Base-by-base conservation (phyloP, 768 basidiomycete species). In the Agaricus sinodeliciosus region DNA sequence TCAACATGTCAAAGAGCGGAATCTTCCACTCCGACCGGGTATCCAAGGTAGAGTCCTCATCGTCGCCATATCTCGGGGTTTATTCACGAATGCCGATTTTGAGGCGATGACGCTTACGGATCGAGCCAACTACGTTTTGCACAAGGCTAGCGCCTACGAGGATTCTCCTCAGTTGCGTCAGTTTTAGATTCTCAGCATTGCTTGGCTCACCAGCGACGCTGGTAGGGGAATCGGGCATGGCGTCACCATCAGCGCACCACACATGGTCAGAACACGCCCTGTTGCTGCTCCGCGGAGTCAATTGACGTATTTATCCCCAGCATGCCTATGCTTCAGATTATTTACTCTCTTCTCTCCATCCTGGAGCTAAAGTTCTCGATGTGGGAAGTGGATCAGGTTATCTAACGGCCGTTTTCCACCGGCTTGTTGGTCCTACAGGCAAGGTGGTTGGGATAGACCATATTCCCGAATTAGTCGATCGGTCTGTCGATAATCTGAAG, bases 171-270 rank as follows among this genome's bases (percentile, higher is more conserved):
- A 88, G 84, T 86, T 64, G 59, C 66, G 69, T 54, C 39, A 45
- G 9, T 31, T 55, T 44, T 11, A 31, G 44, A 42, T 43, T 6
- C 26, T 15, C n/a, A 11, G 27, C 5, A 34, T 15, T 19, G 26
- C 46, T 43, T 35, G 41, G 39, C 49, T 56, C 18, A 36, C 27
- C 37, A 39, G 15, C 11, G 18, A 34, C 28, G 39, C n/a, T 55
- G 55, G 34, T 60, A 89, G 88, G 64, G 55, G 74, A 15, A 93
- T 94, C 48, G 87, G 89, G 2, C 78, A 87, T 61, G 85, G 82
- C 11, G 94, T 94, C 12, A 99, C 95, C 0, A 97, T 99, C 57
- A 91, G 88, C 36, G 95, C 95, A 0, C 95, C 95, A 1, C 95
- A 99, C 65, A 98, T 98, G 94, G 88, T 86, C n/a, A 48, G 63